Evolutionary conservation across 2,329 filamentous ascomycete species (phyloP), one percentile per base, ranked within the genome.

Genomic region (Juglanconis oblonga): DNA sequence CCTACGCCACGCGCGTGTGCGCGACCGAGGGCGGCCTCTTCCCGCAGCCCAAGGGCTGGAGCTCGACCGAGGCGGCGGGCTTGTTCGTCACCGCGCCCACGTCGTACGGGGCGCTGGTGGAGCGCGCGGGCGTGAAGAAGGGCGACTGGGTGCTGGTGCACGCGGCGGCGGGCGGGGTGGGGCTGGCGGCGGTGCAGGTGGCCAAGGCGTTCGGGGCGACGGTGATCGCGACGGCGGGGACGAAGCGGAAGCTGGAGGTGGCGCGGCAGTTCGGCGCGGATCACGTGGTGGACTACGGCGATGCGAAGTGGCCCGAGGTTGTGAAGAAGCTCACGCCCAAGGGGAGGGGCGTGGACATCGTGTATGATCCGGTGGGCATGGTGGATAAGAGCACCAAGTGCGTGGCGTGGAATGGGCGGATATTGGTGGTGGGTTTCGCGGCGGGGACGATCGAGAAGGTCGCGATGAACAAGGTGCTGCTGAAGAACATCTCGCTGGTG

Each of bases 41-140:
- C 59, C 87, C 89, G 3, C 83, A 97, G 2, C 94, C 94, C 0
- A 73, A 82, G 10, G 90, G 89, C 4, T 97, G 93, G 94, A 87
- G 84, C 52, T 94, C 90, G 75, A 82, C 86, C 57, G 91, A 96
- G 68, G 92, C 92, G 0, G 92, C 93, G 0, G 94, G 94, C 0
- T 75, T 98, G 49, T 97, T 96, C 72, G 89, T 98, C 38, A 97
- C 95, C 0, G 92, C 90, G 55, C 93, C 94, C 0, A 98, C 95
- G 1, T 90, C 87, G 67, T 98, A 97, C 71, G 91, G 87, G 0
- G 92, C 87, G 0, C 78, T 98, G 29, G 91, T 96, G 4, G 83
- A 87, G 17, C 82, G 94, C 52, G 94, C 92, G 0, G 82, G 85
- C 3, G 81, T 97, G 47, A 88, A 92, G 75, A 76, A 83, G 44